Evolutionary conservation across 2,329 filamentous ascomycete genomes (phyloP), one percentile per base, ranked within the genome.

Genomic region (Arthrinium puccinioides): DNA sequence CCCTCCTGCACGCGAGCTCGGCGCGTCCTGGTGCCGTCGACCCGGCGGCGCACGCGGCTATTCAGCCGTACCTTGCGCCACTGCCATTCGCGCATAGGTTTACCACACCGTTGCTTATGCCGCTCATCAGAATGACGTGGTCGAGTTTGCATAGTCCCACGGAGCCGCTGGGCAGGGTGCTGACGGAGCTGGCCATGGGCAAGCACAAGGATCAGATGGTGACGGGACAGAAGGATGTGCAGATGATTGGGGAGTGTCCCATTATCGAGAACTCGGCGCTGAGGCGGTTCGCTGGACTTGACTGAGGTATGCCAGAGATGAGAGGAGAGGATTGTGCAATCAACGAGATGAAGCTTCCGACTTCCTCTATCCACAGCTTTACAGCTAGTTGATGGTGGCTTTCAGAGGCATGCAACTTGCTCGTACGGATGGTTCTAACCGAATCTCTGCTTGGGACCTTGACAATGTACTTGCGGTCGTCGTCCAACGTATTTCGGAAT

Each of bases 11-110:
- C 21, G 65, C 73, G 2, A 72, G 73, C 46, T 75, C 70, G 9
- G 61, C 80, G 6, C 69, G 84, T 0, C 79, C 82, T 0, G 74
- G 53, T 0, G 70, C 61, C 7, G 72, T 87, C 9, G 83, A 87
- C 43, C 41, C 48, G 3, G 33, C 43, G 4, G 42, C 36, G 2
- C 74, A 74, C 44, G 43, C 48, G 2, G 58, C 60, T 9, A 63
- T 72, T 40, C 48, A 56, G 41, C 53, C 60, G 2, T 73, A 68
- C 44, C 41, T 69, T 2, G 67, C 69, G 0, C 24, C 50, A 2
- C 45, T 45, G 5, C 51, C 56, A 1, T 0, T 48, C 2, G 0
- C 49, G 7, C 45, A 46, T 27, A 47, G 37, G 6, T 21, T 46
- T 0, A 13, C 40, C 3, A 11, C 36, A 2, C 27, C 35, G 0